phyloP scores from a whole-genome alignment of 495 filamentous ascomycete genomes.

The Hypoxylon lenormandii region DNA sequence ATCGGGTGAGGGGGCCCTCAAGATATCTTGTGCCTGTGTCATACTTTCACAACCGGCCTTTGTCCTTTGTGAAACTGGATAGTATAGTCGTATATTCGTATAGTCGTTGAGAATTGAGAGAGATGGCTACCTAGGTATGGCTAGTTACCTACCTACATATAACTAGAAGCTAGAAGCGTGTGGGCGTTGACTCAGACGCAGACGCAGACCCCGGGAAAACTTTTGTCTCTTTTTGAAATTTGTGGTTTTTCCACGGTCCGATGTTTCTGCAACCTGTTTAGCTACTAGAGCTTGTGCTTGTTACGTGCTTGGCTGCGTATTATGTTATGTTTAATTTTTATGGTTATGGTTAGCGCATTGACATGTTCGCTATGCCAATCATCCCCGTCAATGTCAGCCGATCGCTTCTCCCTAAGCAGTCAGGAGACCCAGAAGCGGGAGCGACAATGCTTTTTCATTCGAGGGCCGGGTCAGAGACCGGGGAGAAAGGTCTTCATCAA shows the following conservation, averaged over 20 bases:
- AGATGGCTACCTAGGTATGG: conserved; percentile 25
- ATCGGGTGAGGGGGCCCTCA: conserved; percentile 22
- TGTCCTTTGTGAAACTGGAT: conserved; percentile 6
- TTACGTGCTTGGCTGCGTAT: no score
- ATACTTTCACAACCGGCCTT: conserved; percentile 33
- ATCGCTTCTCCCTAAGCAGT: conserved; percentile 31
- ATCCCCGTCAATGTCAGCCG: conserved; percentile 28
- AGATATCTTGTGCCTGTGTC: conserved; percentile 48
- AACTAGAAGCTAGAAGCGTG: background rate
- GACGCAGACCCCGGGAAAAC: conserved; percentile 23
- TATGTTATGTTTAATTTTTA: no score
- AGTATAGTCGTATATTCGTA: conserved; percentile 1
- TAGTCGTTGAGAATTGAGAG: conserved; percentile 5
- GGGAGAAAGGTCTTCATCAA: background rate
- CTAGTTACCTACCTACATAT: conserved; percentile 28
- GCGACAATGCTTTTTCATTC: conserved; percentile 24
- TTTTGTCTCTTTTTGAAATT: conserved; percentile 15
- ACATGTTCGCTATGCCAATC: conserved; percentile 16
- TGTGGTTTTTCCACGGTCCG: conserved; percentile 1
- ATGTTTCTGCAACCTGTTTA: background rate
- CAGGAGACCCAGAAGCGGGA: conserved; percentile 22
- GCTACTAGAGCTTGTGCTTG: no score
- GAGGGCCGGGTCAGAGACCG: conserved; percentile 4
- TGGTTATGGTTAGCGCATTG: conserved; percentile 26
- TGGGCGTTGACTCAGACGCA: conserved; percentile 39